phyloP scores from a whole-genome alignment of 169 alveolate genomes.

The Cardiosporidium cionae region DNA sequence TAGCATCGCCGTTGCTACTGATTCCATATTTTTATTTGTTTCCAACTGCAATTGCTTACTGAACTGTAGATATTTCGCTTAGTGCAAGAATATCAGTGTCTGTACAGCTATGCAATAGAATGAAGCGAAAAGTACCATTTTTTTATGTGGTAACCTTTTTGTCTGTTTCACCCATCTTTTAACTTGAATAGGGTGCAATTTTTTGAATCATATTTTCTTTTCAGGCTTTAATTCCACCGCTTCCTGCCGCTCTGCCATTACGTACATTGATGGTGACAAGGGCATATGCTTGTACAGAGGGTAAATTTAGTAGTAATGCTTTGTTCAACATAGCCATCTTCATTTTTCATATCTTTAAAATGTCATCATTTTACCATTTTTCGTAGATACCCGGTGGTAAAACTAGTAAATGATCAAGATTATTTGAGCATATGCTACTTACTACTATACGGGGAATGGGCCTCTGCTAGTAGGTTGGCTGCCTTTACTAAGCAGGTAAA shows the following conservation, averaged over 20 bases:
- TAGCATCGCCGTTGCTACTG: too few species aligned
- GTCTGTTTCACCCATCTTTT: neutral
- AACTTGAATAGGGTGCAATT: too few species aligned
- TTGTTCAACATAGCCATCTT: neutral
- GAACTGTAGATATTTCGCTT: too few species aligned
- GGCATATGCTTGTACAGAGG: slow-evolving; percentile 73
- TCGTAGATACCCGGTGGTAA: slow-evolving; percentile 37
- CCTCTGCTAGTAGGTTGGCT: slow-evolving; percentile 35
- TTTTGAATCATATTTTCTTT: neutral
- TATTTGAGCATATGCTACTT: slow-evolving; percentile 60
- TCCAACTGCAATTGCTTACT: too few species aligned
- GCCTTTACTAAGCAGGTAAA: slow-evolving; percentile 47
- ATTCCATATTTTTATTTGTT: too few species aligned
- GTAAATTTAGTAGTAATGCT: neutral
- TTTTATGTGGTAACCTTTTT: too few species aligned
- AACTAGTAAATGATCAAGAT: slow-evolving; percentile 52
- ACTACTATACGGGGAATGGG: slow-evolving; percentile 56
- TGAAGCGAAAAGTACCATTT: too few species aligned
- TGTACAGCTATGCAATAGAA: too few species aligned
- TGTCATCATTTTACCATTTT: slow-evolving; percentile 1
- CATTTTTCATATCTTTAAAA: slow-evolving; percentile 1
- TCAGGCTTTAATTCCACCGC: slow-evolving; percentile 59
- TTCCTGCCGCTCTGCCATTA: slow-evolving; percentile 59
- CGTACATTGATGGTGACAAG: slow-evolving; percentile 71
- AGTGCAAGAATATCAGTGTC: too few species aligned